Percentiles rank a stretch among this genome's conserved stretches.
phyloP scores from a whole-genome alignment of 2,329 filamentous ascomycete genomes.

The Rhynchosporium agropyri region DNA sequence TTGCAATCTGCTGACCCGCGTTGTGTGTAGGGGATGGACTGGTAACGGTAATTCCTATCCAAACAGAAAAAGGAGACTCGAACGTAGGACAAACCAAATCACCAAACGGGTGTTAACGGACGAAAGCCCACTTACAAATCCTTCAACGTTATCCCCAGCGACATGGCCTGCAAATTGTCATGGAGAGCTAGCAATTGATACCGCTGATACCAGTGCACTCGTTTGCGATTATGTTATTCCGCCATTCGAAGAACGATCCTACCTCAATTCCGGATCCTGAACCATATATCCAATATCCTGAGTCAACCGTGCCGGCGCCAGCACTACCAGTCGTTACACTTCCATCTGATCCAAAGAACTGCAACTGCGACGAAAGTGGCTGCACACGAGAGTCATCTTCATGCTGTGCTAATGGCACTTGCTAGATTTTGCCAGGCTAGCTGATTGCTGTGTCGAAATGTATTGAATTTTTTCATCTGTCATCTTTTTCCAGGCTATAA shows the following conservation, averaged over 20 bases:
- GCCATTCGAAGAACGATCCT: background rate
- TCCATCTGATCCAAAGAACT: conserved; percentile 14
- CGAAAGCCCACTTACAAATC: conserved; percentile 7
- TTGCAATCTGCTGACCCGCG: no score
- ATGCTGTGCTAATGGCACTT: conserved; percentile 20
- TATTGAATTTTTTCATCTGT: no score
- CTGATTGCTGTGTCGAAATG: no score
- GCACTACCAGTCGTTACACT: conserved; percentile 1
- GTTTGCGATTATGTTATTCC: conserved; percentile 4
- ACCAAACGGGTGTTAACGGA: background rate
- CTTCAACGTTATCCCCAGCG: conserved; percentile 3
- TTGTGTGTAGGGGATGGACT: background rate
- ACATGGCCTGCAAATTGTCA: conserved; percentile 8
- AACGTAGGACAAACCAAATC: background rate
- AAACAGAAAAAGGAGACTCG: conserved; percentile 1
- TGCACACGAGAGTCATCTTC: conserved; percentile 17
- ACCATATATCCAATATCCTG: no score
- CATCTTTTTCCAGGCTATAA: no score
- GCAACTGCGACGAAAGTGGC: conserved; percentile 19
- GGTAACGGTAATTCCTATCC: conserved; percentile 6
- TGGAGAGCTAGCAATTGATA: conserved; percentile 13
- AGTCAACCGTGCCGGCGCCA: no score
- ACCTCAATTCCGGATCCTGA: background rate
- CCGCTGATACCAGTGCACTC: conserved; percentile 2
- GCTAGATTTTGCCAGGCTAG: conserved; percentile 9